Conservation (phyloP, 1,139 yeast genomes). For the Geotrichum reessii region DNA sequence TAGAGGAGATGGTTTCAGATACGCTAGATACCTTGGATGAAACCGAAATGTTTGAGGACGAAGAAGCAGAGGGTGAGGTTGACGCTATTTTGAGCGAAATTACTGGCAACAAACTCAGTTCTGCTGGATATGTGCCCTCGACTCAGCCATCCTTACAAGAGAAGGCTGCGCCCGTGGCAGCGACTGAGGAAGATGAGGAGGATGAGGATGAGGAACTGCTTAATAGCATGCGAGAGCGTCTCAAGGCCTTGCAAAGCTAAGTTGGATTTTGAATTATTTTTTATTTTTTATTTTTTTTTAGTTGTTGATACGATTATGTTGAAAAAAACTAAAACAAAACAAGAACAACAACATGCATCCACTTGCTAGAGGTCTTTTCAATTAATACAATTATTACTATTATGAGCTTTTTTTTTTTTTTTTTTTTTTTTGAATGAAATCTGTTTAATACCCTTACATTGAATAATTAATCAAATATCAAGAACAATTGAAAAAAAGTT, state of each 20-base stretch:
- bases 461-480: too few relatives aligned
- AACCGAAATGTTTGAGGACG: conserved; percentile 60
- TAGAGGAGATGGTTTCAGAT: conserved; percentile 94
- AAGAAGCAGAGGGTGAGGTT: conserved; percentile 67
- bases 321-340: too few relatives aligned
- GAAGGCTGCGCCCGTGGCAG: conserved; percentile 10
- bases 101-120: conserved; percentile 45
- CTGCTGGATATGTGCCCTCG: conserved; percentile 31
- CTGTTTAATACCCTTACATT: too few relatives aligned
- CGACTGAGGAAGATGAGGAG: conserved; percentile 41
- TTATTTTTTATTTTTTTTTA: not conserved
- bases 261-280: not conserved
- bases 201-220: conserved; percentile 71
- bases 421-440: too few relatives aligned
- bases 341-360: too few relatives aligned
- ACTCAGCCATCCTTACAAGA: conserved; percentile 22
- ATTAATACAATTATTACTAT: too few relatives aligned
- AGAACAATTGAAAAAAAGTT: not conserved
- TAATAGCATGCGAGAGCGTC: conserved; percentile 82
- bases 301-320: too few relatives aligned
- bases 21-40: conserved; percentile 68
- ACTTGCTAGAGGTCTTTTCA: too few relatives aligned
- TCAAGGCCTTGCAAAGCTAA: conserved; percentile 78
- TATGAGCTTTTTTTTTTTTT: too few relatives aligned
- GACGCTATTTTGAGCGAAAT: conserved; percentile 50